These are phyloP conservation scores for Neohortaea acidophila DNA, from an alignment of 495 filamentous ascomycete genomes.

Conservation along the genomic window DNA sequence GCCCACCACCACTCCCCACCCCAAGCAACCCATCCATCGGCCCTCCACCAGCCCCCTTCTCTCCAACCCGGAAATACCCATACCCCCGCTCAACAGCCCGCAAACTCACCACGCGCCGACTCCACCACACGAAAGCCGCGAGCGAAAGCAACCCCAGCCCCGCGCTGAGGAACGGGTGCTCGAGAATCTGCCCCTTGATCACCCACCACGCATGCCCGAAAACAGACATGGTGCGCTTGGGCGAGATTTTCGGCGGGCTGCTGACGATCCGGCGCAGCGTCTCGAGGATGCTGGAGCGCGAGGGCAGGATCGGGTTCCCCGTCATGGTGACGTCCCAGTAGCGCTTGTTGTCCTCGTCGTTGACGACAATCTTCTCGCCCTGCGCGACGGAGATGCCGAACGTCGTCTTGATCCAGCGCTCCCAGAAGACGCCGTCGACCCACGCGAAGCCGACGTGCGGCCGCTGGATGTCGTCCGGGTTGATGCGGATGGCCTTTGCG, in stretches of 20 bases:
- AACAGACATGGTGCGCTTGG: constrained; percentile 62
- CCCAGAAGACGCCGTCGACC: constrained; percentile 96
- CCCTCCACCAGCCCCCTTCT: no score
- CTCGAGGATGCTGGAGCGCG: constrained; percentile 86
- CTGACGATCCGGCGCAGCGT: constrained; percentile 64
- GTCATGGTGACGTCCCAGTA: constrained; percentile 93
- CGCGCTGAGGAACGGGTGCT: constrained; percentile 60
- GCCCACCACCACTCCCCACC: no score
- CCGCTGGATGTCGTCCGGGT: constrained; percentile 69
- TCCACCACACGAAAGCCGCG: no score
- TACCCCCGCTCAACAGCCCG: constrained; percentile 74
- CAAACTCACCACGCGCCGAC: constrained; percentile 44
- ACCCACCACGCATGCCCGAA: constrained; percentile 17
- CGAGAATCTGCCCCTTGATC: constrained; percentile 60
- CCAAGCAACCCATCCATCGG: no score
- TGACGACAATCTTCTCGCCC: constrained; percentile 87
- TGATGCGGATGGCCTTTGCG: constrained; percentile 86
- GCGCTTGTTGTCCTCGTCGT: constrained; percentile 88
- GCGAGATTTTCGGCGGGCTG: constrained; percentile 61
- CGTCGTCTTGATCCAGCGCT: constrained; percentile 84
- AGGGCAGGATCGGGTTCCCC: constrained; percentile 73
- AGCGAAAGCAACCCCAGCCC: constrained; percentile 46
- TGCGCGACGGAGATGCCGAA: constrained; percentile 79
- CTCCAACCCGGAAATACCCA: constrained; percentile 49
- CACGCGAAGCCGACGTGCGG: constrained; percentile 94